A percentile compares a stretch with the other conserved stretches of the same genome.
These are phyloP conservation scores for Crithidia brevicula DNA, from an alignment of 208 protist genomes.

Conservation along the genomic window DNA sequence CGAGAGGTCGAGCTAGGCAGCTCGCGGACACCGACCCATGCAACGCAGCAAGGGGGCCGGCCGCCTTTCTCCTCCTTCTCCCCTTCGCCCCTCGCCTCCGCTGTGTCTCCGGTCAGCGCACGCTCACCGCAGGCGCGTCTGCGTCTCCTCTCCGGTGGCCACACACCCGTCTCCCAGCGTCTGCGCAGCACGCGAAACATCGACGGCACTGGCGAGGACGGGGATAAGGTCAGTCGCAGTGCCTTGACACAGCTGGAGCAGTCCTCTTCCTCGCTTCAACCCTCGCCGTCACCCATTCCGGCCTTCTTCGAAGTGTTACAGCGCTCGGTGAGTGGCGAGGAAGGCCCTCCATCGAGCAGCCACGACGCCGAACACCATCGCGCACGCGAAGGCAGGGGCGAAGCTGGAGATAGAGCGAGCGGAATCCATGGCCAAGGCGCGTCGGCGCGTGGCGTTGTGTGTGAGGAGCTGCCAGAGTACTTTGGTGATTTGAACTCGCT, in stretches of 20 bases:
- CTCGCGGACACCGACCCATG: neutral
- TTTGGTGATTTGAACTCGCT: constrained; percentile 10
- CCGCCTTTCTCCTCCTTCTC: neutral
- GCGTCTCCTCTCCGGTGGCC: neutral
- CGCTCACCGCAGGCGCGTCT: neutral
- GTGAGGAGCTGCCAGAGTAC: constrained; percentile 12
- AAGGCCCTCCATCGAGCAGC: too few relatives aligned
- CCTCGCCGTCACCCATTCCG: constrained; percentile 15
- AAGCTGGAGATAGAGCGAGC: neutral
- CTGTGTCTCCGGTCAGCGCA: neutral
- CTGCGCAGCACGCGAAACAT: neutral
- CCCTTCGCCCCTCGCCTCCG: neutral
- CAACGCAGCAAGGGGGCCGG: too few relatives aligned
- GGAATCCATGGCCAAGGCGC: neutral
- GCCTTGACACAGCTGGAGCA: constrained; percentile 7
- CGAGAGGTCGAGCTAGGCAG: neutral
- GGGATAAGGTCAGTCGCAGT: neutral
- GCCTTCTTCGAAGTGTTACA: constrained; percentile 27
- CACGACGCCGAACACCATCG: too few relatives aligned
- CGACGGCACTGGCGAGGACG: neutral
- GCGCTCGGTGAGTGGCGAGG: neutral
- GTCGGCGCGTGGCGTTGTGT: neutral
- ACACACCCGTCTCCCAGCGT: neutral
- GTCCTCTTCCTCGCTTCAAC: neutral
- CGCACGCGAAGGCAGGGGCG: neutral